A percentile compares a stretch with the other conserved stretches of the same genome.
Conservation (phyloP, 371 early-diverging fungal species). For the Mucor indicus region DNA sequence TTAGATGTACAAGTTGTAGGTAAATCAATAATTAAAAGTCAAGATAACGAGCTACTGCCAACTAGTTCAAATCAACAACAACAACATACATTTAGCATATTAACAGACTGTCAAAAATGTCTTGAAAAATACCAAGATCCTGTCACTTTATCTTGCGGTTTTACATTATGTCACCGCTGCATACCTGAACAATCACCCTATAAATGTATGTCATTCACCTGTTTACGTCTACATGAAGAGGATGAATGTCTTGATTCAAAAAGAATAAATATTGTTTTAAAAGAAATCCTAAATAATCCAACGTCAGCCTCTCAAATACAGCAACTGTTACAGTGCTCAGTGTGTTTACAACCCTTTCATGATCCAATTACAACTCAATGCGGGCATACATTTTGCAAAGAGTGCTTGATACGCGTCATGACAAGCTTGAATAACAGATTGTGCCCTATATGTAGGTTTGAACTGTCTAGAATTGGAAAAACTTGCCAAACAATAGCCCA, state of each 20-base stretch:
- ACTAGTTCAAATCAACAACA: constrained; percentile 5
- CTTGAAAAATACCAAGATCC: constrained; percentile 1
- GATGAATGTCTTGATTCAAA: too few species aligned
- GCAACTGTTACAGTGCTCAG: constrained; percentile 14
- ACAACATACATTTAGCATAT: neutral
- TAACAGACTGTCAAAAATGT: constrained; percentile 14
- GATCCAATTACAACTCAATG: constrained; percentile 61
- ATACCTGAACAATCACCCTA: constrained; percentile 1
- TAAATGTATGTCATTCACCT: constrained; percentile 47
- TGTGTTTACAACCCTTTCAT: constrained; percentile 8
- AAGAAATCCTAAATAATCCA: constrained; percentile 8
- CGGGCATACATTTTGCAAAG: constrained; percentile 67
- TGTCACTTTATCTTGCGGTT: constrained; percentile 40
- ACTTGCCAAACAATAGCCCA: constrained; percentile 1
- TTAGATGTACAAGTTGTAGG: neutral
- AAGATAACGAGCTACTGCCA: neutral
- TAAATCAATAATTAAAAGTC: neutral
- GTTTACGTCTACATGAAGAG: constrained; percentile 23
- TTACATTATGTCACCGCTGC: constrained; percentile 29
- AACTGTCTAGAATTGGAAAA: constrained; percentile 6
- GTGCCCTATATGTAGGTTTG: constrained; percentile 17
- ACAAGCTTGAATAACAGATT: neutral
- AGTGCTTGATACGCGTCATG: constrained; percentile 35
- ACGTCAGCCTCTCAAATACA: neutral
- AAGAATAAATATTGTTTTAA: constrained; percentile 12